A percentile compares a stretch with the other conserved stretches of the same genome.
phyloP scores from a whole-genome alignment of 352 stramenopile species.

The Pythium apleroticum region DNA sequence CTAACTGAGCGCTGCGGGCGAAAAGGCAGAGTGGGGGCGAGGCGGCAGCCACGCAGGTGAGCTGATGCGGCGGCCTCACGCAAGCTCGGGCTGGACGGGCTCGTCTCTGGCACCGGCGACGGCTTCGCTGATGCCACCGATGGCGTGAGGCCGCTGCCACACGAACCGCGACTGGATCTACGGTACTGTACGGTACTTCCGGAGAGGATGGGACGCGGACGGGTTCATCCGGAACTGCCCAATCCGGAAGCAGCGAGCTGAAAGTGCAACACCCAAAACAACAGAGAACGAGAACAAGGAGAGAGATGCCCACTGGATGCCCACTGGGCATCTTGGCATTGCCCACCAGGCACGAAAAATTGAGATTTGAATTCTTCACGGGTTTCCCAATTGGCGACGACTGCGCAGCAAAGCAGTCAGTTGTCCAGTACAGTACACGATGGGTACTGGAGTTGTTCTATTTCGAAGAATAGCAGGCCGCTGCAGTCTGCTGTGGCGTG shows the following conservation, averaged over 20 bases:
- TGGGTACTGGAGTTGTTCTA: background rate
- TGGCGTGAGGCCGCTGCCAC: background rate
- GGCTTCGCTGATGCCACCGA: conserved; percentile 8
- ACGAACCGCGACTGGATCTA: background rate
- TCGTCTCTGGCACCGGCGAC: background rate
- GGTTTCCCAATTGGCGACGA: background rate
- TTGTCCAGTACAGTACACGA: background rate
- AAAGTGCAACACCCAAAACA: conserved; percentile 1
- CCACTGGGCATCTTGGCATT: no score
- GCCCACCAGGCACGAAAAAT: no score
- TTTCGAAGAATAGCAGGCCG: background rate
- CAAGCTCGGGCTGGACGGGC: background rate
- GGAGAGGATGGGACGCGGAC: background rate
- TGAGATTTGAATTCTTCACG: background rate
- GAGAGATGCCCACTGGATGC: no score
- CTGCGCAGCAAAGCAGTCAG: background rate
- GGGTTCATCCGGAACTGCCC: background rate
- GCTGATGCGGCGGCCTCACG: conserved; percentile 5
- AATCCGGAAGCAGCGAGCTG: background rate
- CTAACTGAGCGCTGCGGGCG: background rate
- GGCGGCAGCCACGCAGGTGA: background rate
- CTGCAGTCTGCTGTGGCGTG: background rate
- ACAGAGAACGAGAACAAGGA: background rate
- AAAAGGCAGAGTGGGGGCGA: conserved; percentile 7
- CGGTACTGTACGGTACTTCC: no score